phyloP scores from a whole-genome alignment of 1,139 yeast genomes.

The Nadsonia starkeyi-henricii region DNA sequence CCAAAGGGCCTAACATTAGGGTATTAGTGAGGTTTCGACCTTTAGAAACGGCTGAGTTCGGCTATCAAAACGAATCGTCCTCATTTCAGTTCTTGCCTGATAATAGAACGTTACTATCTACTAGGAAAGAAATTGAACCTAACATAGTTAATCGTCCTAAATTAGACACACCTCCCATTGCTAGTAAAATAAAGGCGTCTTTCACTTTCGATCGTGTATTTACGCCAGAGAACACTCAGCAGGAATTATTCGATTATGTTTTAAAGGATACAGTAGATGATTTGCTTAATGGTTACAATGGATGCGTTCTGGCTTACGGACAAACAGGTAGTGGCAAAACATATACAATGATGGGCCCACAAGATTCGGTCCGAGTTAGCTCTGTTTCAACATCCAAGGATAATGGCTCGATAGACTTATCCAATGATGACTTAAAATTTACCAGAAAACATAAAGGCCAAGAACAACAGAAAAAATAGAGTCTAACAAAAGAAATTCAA shows the following conservation, averaged over 20 bases:
- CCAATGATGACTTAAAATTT: no score
- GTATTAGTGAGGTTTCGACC: not conserved
- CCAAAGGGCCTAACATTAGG: slow-evolving; percentile 15
- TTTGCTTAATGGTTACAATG: slow-evolving; percentile 66
- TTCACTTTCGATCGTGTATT: slow-evolving; percentile 63
- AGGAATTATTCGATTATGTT: slow-evolving; percentile 49
- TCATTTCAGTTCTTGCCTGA: not conserved
- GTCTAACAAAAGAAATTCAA: no score
- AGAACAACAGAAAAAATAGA: no score
- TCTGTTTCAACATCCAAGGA: no score
- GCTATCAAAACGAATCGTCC: not conserved
- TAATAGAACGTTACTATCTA: slow-evolving; percentile 5
- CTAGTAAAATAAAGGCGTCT: slow-evolving; percentile 17
- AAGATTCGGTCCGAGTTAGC: slow-evolving; percentile 20
- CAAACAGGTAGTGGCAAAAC: slow-evolving; percentile 86
- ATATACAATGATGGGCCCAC: slow-evolving; percentile 68
- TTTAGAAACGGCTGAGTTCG: not conserved
- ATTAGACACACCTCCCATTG: slow-evolving; percentile 12
- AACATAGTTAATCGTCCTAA: slow-evolving; percentile 8
- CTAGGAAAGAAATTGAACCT: slow-evolving; percentile 11
- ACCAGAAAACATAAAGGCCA: no score
- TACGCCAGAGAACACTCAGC: slow-evolving; percentile 35
- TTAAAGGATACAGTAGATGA: slow-evolving; percentile 49
- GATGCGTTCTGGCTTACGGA: slow-evolving; percentile 77
- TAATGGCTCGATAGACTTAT: no score